Conservation (phyloP, 495 filamentous ascomycete genomes). For the Usnea hakonensis region DNA sequence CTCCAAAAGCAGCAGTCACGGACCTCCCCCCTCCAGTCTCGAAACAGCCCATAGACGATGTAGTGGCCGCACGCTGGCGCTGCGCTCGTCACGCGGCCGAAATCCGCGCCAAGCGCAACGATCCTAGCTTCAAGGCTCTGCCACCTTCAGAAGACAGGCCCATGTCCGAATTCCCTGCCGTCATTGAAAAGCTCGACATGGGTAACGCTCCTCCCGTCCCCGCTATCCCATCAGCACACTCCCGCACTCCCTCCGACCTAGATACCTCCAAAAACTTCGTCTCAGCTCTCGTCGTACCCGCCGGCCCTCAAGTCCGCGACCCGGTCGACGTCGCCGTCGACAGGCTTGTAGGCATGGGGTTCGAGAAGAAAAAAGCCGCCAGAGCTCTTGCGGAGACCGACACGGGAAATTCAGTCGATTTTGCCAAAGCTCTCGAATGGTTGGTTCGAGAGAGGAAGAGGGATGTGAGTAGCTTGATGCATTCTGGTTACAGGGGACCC, state of each 20-base stretch:
- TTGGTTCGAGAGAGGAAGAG: constrained; percentile 39
- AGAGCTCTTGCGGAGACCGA: constrained; percentile 48
- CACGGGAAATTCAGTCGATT: constrained; percentile 43
- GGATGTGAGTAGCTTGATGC: constrained; percentile 25
- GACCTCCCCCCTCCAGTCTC: constrained; percentile 13
- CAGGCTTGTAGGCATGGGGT: constrained; percentile 44
- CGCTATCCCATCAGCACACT: constrained; percentile 1
- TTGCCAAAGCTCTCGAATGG: constrained; percentile 37
- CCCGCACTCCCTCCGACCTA: constrained; percentile 15
- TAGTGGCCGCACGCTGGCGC: constrained; percentile 30
- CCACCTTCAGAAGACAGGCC: constrained; percentile 36
- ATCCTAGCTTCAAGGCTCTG: constrained; percentile 29
- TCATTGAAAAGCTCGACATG: constrained; percentile 28
- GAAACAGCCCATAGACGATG: constrained; percentile 12
- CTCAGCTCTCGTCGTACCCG: constrained; percentile 21
- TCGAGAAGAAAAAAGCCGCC: constrained; percentile 40
- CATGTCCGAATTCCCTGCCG: constrained; percentile 37
- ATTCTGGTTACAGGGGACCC: constrained; percentile 20
- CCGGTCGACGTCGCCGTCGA: constrained; percentile 45
- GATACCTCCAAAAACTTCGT: constrained; percentile 23
- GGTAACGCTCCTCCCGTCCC: constrained; percentile 12
- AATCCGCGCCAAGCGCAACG: constrained; percentile 36
- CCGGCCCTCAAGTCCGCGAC: constrained; percentile 40
- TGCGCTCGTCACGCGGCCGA: constrained; percentile 35
- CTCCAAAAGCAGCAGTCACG: constrained; percentile 8